Conservation (phyloP, 805 yeast species). For the Pichia cabralensis region DNA sequence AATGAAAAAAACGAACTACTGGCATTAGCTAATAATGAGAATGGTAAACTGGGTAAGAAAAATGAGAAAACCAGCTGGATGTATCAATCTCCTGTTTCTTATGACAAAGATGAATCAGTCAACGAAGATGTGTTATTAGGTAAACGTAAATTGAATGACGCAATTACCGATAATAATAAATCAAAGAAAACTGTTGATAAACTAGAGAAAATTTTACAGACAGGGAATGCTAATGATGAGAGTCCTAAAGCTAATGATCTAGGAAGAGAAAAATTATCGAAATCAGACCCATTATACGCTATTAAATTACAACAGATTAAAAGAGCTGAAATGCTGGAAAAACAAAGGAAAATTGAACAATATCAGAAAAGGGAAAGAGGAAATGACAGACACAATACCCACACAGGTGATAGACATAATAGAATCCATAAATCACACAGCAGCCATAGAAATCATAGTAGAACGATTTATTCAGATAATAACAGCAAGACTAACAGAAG, state of each 20-base stretch:
- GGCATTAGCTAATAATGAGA: constrained; percentile 21
- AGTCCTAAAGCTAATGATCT: constrained; percentile 13
- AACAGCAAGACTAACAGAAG: background rate
- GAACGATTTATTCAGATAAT: constrained; percentile 5
- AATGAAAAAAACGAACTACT: constrained; percentile 47
- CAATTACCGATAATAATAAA: background rate
- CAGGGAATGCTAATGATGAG: constrained; percentile 4
- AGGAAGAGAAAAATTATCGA: constrained; percentile 12
- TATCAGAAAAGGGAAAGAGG: background rate
- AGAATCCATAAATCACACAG: background rate
- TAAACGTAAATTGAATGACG: too few relatives aligned
- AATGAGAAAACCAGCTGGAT: constrained; percentile 64
- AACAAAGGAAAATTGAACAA: constrained; percentile 5
- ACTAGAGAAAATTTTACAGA: background rate
- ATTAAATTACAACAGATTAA: constrained; percentile 27
- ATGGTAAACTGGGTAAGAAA: constrained; percentile 22
- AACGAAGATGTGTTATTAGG: constrained; percentile 50
- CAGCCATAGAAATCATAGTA: background rate
- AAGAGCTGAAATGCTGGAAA: constrained; percentile 9
- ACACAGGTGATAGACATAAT: background rate
- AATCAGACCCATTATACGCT: constrained; percentile 43
- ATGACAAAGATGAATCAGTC: constrained; percentile 18
- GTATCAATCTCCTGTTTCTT: constrained; percentile 47
- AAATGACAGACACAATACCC: background rate
- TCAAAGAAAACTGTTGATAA: background rate